Percentiles rank a stretch among this genome's conserved stretches.
Conservation (phyloP, 768 basidiomycete species). For the Mycena vulgaris region DNA sequence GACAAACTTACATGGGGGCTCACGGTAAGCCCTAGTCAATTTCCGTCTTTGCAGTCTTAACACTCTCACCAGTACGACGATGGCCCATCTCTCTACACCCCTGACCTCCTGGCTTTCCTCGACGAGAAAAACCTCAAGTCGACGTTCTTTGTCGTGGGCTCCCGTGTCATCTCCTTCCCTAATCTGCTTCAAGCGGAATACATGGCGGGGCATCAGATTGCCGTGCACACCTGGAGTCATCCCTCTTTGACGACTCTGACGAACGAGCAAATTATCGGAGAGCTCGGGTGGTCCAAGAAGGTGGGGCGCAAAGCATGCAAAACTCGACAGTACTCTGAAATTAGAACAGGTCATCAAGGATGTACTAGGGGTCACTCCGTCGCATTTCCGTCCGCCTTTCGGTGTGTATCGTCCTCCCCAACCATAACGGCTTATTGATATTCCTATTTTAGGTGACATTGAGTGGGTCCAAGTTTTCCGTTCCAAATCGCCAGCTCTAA, state of each 20-base stretch:
- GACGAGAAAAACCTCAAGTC: conserved; percentile 75
- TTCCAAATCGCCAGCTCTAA: conserved; percentile 11
- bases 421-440: not conserved
- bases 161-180: conserved; percentile 82
- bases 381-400: conserved; percentile 86
- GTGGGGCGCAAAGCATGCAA: not conserved
- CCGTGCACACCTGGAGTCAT: conserved; percentile 76
- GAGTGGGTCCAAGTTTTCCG: conserved; percentile 60
- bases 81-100: conserved; percentile 85
- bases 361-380: conserved; percentile 82
- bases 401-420: conserved; percentile 39
- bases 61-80: conserved; percentile 61
- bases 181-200: conserved; percentile 81
- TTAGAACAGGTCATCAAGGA: conserved; percentile 88
- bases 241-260: conserved; percentile 78
- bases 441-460: conserved; percentile 60
- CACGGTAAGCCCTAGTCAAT: no score
- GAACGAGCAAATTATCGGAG: conserved; percentile 88
- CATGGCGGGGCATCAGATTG: conserved; percentile 85
- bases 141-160: conserved; percentile 93
- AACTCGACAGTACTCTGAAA: conserved; percentile 27
- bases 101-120: conserved; percentile 80
- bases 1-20: conserved; percentile 68
- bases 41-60: not conserved
- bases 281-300: conserved; percentile 49